phyloP scores from a whole-genome alignment of 345 rosid species.

The Linum usitatissimum region DNA sequence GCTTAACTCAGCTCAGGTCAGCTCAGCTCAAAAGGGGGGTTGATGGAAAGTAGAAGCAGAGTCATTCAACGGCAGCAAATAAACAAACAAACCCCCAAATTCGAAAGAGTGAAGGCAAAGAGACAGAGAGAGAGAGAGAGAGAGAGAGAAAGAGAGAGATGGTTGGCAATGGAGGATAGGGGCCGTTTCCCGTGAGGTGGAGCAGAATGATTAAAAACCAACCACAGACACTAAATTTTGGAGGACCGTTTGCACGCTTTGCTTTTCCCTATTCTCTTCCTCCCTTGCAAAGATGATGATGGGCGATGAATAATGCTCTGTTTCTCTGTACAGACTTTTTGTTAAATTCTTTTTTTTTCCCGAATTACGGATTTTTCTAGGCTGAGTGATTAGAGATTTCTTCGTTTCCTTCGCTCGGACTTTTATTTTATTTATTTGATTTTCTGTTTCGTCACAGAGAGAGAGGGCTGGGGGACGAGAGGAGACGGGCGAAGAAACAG shows the following conservation, averaged over 20 bases:
- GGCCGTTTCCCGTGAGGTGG: conserved; percentile 16
- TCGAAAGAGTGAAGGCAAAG: neutral
- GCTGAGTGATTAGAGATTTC: too few relatives aligned
- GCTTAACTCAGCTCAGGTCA: neutral
- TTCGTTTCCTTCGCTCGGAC: neutral
- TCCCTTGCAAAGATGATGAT: too few relatives aligned
- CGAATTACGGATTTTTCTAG: neutral
- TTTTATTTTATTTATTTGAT: neutral
- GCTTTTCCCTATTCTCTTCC: neutral
- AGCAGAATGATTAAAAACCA: conserved; percentile 20
- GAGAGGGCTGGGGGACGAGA: neutral
- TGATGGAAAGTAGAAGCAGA: conserved; percentile 23
- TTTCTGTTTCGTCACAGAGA: neutral
- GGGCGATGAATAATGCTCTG: neutral
- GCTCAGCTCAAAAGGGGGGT: conserved; percentile 30
- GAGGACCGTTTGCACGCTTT: conserved; percentile 19
- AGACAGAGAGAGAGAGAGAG: neutral
- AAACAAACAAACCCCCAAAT: conserved; percentile 5
- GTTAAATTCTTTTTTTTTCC: neutral
- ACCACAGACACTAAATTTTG: conserved; percentile 4
- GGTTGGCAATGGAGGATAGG: neutral
- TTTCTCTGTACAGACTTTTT: neutral
- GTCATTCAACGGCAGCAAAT: conserved; percentile 40
- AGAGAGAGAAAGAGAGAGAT: neutral
- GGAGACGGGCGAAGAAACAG: neutral